phyloP scores from a whole-genome alignment of 306 rosid genomes.

The Pachyrhizus erosus region DNA sequence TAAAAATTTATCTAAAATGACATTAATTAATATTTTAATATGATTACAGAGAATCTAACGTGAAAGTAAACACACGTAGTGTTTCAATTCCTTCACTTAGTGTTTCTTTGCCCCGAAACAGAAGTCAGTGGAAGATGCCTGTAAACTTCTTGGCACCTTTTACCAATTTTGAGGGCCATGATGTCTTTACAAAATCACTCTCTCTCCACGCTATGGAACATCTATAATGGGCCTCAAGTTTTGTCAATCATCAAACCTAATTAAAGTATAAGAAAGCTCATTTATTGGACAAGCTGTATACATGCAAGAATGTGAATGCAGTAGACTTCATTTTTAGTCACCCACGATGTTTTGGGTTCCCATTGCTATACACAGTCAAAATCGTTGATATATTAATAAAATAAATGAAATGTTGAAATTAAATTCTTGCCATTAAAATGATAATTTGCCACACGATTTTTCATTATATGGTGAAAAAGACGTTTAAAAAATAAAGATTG shows the following conservation, averaged over 20 bases:
- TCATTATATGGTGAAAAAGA: neutral
- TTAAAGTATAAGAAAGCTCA: neutral
- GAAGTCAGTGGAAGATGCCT: conserved; percentile 31
- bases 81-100: neutral
- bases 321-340: neutral
- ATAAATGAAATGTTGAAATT: neutral
- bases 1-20: too few relatives aligned
- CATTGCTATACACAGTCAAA: neutral
- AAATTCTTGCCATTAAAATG: neutral
- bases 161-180: neutral
- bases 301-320: neutral
- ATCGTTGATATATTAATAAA: neutral
- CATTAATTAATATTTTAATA: too few relatives aligned
- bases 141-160: neutral
- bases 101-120: neutral
- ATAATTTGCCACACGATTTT: neutral
- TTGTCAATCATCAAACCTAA: neutral
- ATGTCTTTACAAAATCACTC: neutral
- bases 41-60: too few relatives aligned
- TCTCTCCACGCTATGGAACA: neutral
- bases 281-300: neutral
- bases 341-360: neutral
- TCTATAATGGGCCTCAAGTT: neutral
- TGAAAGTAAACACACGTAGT: neutral
- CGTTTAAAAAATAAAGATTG: too few relatives aligned